These are phyloP conservation scores for Mycena rosella DNA, from an alignment of 768 basidiomycete species.

Conservation along the genomic window DNA sequence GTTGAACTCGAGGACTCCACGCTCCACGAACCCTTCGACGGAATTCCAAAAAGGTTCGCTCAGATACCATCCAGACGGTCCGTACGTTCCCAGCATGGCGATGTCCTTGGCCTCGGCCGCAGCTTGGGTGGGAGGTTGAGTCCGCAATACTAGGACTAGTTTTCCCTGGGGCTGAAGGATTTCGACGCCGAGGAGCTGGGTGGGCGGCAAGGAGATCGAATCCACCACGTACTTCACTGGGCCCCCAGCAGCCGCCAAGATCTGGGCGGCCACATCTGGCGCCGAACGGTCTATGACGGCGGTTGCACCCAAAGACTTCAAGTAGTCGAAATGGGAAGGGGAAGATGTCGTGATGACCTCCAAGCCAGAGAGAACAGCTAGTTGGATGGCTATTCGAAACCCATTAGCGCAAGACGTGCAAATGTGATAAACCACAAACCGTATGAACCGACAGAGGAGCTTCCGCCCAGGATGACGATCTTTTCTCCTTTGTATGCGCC, in stretches of 20 bases:
- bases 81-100: not conserved
- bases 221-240: slow-evolving; percentile 25
- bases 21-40: slow-evolving; percentile 4
- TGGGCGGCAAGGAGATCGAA: slow-evolving; percentile 9
- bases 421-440: not conserved
- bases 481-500: slow-evolving; percentile 23
- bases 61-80: not conserved
- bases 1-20: slow-evolving; percentile 17
- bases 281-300: slow-evolving; percentile 16
- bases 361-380: slow-evolving; percentile 19
- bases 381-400: slow-evolving; percentile 16
- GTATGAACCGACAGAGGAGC: slow-evolving; percentile 22
- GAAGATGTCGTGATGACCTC: slow-evolving; percentile 25
- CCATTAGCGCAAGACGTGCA: not conserved
- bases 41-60: slow-evolving; percentile 11
- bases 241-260: slow-evolving; percentile 13
- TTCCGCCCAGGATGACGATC: slow-evolving; percentile 25
- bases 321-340: slow-evolving; percentile 8
- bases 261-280: not conserved
- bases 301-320: slow-evolving; percentile 26
- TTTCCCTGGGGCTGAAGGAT: slow-evolving; percentile 10
- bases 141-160: not conserved
- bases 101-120: slow-evolving; percentile 7
- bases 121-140: not conserved
- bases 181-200: slow-evolving; percentile 24